phyloP scores from a whole-genome alignment of 345 rosid genomes.

The Raphanus raphanistrum region DNA sequence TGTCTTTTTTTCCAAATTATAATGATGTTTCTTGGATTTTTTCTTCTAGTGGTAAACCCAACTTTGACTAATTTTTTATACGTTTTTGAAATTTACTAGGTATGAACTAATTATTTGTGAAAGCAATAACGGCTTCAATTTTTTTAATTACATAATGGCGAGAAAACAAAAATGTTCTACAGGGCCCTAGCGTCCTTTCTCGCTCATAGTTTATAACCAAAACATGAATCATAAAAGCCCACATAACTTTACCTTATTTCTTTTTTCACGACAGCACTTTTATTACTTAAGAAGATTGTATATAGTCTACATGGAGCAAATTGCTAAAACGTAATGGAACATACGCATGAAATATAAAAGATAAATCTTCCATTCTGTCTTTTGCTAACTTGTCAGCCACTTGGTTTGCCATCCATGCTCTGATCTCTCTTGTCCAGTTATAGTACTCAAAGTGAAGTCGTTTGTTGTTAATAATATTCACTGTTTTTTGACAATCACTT shows the following conservation, averaged over 20 bases:
- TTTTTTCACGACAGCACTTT: no score
- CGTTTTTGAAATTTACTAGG: neutral
- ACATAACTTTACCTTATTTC: neutral
- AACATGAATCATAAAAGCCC: neutral
- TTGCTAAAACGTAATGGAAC: no score
- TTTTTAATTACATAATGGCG: neutral
- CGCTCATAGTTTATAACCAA: neutral
- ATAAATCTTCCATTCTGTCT: no score
- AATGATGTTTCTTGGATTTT: neutral
- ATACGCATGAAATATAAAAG: no score
- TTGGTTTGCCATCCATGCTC: neutral
- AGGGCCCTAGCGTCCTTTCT: neutral
- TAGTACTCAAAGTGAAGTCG: neutral
- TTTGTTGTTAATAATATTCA: no score
- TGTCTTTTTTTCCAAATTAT: neutral
- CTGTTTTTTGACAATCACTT: neutral
- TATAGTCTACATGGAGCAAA: no score
- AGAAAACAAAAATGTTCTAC: neutral
- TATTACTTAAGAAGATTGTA: no score
- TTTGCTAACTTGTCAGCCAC: no score
- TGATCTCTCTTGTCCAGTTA: neutral
- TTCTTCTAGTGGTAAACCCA: neutral
- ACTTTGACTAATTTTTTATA: neutral
- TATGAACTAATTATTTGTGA: neutral
- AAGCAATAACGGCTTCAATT: neutral